Percentiles rank a stretch among this genome's conserved stretches.
phyloP scores from a whole-genome alignment of 768 basidiomycete genomes.

The Macrolepiota dolichaula region DNA sequence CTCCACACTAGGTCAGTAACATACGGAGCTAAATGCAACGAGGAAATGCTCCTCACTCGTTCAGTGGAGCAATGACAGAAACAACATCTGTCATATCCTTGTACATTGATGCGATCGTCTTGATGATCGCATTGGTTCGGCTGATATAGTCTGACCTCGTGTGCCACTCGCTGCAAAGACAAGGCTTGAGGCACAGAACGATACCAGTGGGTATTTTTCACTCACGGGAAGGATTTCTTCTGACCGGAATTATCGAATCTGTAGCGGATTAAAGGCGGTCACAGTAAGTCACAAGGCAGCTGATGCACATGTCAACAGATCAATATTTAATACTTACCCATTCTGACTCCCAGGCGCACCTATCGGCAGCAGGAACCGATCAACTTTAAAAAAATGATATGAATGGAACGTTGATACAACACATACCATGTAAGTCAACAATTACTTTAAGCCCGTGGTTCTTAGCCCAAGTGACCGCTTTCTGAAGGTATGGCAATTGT shows the following conservation, averaged over 20 bases:
- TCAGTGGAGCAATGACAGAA: conserved; percentile 69
- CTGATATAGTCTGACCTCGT: conserved; percentile 59
- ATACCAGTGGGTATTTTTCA: not conserved
- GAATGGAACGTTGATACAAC: not conserved
- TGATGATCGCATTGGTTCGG: conserved; percentile 65
- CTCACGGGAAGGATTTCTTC: conserved; percentile 50
- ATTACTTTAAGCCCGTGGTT: conserved; percentile 75
- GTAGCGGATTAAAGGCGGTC: conserved; percentile 4
- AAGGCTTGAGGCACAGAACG: not conserved
- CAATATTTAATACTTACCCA: conserved; percentile 43
- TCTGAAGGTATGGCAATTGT: conserved; percentile 64
- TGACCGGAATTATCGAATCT: conserved; percentile 86
- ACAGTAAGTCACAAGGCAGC: conserved; percentile 5
- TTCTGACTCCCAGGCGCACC: conserved; percentile 84
- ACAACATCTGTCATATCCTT: conserved; percentile 51
- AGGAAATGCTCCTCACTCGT: conserved; percentile 56
- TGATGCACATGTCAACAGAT: not conserved
- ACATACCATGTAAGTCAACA: conserved; percentile 65
- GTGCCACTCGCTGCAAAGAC: conserved; percentile 57
- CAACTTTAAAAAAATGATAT: conserved; percentile 4
- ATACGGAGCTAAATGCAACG: not conserved
- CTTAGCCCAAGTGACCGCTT: conserved; percentile 69
- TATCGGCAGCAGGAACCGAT: conserved; percentile 15
- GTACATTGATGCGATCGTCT: conserved; percentile 58
- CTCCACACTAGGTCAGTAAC: conserved; percentile 29